Evolutionary conservation across 2,329 filamentous ascomycete species (phyloP).

Genomic region (Talaromyces sp.): DNA sequence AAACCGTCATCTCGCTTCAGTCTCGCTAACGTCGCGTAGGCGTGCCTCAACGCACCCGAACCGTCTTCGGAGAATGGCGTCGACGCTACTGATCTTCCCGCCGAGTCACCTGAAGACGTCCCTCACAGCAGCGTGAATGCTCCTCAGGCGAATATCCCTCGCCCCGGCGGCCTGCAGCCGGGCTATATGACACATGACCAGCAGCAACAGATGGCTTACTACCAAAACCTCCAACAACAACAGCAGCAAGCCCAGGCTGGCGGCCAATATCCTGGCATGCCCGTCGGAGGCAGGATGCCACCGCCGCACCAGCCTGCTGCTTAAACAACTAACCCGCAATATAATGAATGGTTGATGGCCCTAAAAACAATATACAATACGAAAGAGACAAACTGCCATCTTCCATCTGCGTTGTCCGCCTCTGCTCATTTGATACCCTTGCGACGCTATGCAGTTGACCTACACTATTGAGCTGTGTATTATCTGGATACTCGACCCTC

Average conservation of each 20-base stretch:
- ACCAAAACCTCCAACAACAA: constrained; percentile 64
- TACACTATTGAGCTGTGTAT: constrained; percentile 2
- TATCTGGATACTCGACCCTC: constrained; percentile 4
- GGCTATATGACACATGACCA: constrained; percentile 65
- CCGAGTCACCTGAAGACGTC: constrained; percentile 89
- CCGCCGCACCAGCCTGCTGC: constrained; percentile 79
- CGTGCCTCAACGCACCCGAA: constrained; percentile 94
- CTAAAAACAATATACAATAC: neutral
- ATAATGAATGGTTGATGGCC: constrained; percentile 2
- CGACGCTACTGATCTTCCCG: constrained; percentile 64
- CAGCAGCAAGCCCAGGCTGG: constrained; percentile 59
- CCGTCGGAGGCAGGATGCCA: constrained; percentile 70
- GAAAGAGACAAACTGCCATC: constrained; percentile 6
- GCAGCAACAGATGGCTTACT: constrained; percentile 75
- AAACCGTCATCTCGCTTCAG: neutral
- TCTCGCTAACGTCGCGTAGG: constrained; percentile 49
- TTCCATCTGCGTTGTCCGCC: constrained; percentile 10
- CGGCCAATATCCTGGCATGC: constrained; percentile 70
- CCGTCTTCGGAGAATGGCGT: constrained; percentile 78
- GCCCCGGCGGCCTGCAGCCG: constrained; percentile 62
- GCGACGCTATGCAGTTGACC: constrained; percentile 1
- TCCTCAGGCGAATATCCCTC: constrained; percentile 62
- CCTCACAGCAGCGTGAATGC: constrained; percentile 70
- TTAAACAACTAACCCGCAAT: constrained; percentile 33
- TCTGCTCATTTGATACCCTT: constrained; percentile 14